Percentiles rank a stretch among this genome's conserved stretches.
These are phyloP conservation scores for Aspergillus sp. DNA, from an alignment of 2,329 filamentous ascomycete genomes.

Conservation along the genomic window DNA sequence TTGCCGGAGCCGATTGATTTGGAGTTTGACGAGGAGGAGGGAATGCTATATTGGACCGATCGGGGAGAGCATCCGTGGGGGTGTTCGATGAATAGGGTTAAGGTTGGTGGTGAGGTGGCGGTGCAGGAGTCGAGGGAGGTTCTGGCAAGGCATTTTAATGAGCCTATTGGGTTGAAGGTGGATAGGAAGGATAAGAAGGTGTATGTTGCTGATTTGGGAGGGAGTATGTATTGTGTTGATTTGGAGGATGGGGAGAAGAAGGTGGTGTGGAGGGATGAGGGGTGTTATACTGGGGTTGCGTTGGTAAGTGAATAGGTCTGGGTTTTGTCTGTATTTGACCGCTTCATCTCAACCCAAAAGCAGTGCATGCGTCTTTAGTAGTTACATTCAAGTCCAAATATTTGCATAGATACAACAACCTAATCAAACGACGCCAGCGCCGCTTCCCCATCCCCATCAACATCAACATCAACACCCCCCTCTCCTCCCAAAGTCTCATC, in stretches of 20 bases:
- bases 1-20: slow-evolving; percentile 62
- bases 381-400: no score
- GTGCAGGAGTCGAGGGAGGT: slow-evolving; percentile 19
- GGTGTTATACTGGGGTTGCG: no score
- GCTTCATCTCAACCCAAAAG: no score
- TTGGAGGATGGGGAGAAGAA: slow-evolving; percentile 21
- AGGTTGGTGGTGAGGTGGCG: slow-evolving; percentile 24
- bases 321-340: no score
- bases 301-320: no score
- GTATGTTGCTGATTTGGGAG: slow-evolving; percentile 33
- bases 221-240: slow-evolving; percentile 29
- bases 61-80: slow-evolving; percentile 59
- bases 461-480: no score
- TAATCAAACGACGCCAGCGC: no score
- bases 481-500: no score
- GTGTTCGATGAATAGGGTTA: slow-evolving; percentile 54
- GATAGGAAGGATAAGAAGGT: slow-evolving; percentile 22
- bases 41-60: slow-evolving; percentile 62
- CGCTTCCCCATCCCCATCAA: no score
- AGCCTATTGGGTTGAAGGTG: slow-evolving; percentile 51
- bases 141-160: slow-evolving; percentile 43
- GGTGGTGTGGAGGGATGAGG: neutral
- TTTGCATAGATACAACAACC: no score
- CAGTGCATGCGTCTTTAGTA: no score
- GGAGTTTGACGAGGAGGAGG: slow-evolving; percentile 52